Evolutionary conservation across 345 rosid genomes (phyloP), one percentile per base, ranked within the genome.

Genomic region (Aurinia saxatilis): DNA sequence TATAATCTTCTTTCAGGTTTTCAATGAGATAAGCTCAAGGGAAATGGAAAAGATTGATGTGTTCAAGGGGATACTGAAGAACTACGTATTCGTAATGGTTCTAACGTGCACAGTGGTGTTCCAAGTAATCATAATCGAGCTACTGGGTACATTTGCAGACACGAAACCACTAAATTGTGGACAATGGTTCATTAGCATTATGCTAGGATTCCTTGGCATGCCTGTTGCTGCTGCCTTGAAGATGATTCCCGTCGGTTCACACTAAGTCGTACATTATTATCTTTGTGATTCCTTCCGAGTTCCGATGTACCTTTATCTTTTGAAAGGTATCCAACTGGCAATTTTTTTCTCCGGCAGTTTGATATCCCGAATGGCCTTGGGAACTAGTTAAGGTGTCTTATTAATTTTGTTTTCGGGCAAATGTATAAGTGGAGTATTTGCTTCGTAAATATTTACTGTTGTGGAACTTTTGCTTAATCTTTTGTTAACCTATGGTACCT

Each of bases 181-280:
- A 49, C 98, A 86, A 63, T 92, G 98, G 98, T 72, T 88, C 15
- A 80, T 81, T 33, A 82, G 85, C 45, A 38, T 92, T 27, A 51
- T 80, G 44, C 78, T 92, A 6, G 98, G 98, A 33, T 86, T 92
- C 80, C 87, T 92, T 11, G 96, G 96, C 46, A 88, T 92, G 98
- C 98, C 98, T 29, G 75, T 91, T 30, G 85, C 96, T 17, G 96
- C 96, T 44, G 84, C 78, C 60, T 50, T 88, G 63, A 91, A 91
- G 74, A 74, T 83, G 87, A 79, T 88, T 2, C 90, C 86, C 0
- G 85, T 84, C 27, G 83, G 82, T 16, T 73, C 81, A 13, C 67
- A 46, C 67, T 84, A 71, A 73, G 72, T 44, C 42, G 1, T 5
- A 27, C 29, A 23, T 5, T n/a, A n/a, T 31, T 16, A 13, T 57